Base-by-base conservation (phyloP, 2,329 filamentous ascomycete genomes). In the Byssoonygena ceratinophila region DNA sequence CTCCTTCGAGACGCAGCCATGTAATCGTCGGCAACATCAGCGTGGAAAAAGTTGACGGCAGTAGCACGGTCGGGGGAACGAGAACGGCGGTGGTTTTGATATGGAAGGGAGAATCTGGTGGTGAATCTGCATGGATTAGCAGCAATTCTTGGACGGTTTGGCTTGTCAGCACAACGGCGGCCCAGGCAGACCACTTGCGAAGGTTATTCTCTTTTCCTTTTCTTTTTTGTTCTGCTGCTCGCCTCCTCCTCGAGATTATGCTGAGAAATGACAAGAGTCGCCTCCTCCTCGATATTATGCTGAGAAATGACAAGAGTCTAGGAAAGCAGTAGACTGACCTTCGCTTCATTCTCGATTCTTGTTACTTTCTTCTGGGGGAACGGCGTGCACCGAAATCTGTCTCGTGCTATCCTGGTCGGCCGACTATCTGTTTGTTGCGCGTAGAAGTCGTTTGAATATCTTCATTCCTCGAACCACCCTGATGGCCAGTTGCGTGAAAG, bases 1-100 rank as follows among this genome's bases (percentile, higher is more conserved):
- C 70, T 73, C 67, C 67, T 68, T 67, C 66, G 69, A 64, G 71
- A 71, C 65, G 69, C 70, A 68, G 72, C 72, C 73, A 75, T 75
- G 67, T 70, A 69, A 64, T 63, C 61, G 62, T 62, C 63, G 64
- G 61, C 69, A 60, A 66, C 72, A 75, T 74, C 65, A 64, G 67
- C 9, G 31, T 37, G 34, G 22, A 27, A 20, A n/a, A 9, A 8
- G 16, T n/a, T 18, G 31, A 25, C 20, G 32, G 23, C 14, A 20
- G 14, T 27, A 18, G 22, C 39, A 45, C 18, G 36, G 27, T 34
- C 9, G 16, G 23, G 4, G 2, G 27, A 36, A 22, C 49, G 41
- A 36, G 39, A 29, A 37, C 12, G 25, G 16, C 1, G 18, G 29
- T 51, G 41, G 40, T 2, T 25, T 36, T 18, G 39, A 51, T 37